phyloP scores from a whole-genome alignment of 129 eudicot genomes.

The Flaveria linearis region DNA sequence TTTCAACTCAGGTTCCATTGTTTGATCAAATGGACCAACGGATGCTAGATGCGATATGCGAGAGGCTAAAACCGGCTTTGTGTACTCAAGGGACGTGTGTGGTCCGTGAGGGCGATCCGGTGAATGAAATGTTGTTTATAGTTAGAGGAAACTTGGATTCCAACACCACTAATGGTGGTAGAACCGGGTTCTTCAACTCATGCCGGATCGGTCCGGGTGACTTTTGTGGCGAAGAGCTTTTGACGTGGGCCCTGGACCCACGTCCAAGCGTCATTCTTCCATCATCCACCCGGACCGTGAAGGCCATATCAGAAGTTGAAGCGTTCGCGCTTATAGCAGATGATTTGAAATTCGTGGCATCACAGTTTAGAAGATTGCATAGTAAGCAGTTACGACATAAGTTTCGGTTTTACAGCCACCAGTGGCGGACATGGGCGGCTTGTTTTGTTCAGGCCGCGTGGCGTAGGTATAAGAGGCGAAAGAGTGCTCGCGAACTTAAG shows the following conservation, averaged over 20 bases:
- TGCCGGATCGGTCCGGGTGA: constrained; percentile 51
- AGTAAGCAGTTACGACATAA: constrained; percentile 65
- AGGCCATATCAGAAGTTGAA: constrained; percentile 56
- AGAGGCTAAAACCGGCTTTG: constrained; percentile 57
- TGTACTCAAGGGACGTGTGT: constrained; percentile 58
- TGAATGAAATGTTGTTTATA: constrained; percentile 62
- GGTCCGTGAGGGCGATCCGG: constrained; percentile 71
- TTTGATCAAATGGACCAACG: constrained; percentile 69
- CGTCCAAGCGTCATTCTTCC: constrained; percentile 48
- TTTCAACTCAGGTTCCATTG: constrained; percentile 45
- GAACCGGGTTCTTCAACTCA: constrained; percentile 59
- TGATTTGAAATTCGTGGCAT: constrained; percentile 46
- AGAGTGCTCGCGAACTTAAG: constrained; percentile 45
- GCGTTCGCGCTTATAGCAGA: constrained; percentile 57
- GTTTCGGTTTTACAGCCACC: constrained; percentile 87
- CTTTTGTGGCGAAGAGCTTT: constrained; percentile 58
- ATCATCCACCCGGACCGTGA: constrained; percentile 57
- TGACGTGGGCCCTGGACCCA: constrained; percentile 63
- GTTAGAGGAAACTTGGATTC: constrained; percentile 59
- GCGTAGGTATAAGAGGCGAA: constrained; percentile 53
- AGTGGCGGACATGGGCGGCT: constrained; percentile 95
- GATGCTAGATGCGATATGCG: constrained; percentile 67
- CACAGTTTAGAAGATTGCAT: constrained; percentile 45
- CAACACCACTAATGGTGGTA: constrained; percentile 59
- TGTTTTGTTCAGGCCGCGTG: constrained; percentile 75